Conservation (phyloP, 176 grass and related monocot genomes). For the Secale cereale region DNA sequence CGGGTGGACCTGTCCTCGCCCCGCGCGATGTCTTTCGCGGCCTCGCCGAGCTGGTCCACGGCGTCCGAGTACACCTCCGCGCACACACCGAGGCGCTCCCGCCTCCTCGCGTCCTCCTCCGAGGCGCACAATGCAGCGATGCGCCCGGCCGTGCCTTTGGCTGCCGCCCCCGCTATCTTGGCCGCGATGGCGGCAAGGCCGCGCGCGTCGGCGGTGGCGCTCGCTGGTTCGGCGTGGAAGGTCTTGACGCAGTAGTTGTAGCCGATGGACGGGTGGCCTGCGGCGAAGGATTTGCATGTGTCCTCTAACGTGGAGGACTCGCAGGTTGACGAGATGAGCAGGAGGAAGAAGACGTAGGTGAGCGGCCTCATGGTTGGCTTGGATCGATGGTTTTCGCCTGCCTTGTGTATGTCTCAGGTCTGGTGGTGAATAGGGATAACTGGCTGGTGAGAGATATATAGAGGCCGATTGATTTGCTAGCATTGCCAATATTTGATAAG, state of each 20-base stretch:
- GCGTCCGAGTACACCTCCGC: conserved; percentile 52
- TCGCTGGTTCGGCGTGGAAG: conserved; percentile 38
- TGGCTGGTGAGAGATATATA: too few species aligned
- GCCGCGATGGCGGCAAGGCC: conserved; percentile 49
- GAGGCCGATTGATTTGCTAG: too few species aligned
- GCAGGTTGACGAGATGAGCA: neutral
- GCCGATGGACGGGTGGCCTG: conserved; percentile 25
- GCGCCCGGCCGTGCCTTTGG: conserved; percentile 37
- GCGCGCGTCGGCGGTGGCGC: conserved; percentile 16
- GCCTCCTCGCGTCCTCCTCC: conserved; percentile 32
- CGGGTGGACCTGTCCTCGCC: neutral
- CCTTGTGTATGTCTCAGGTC: neutral
- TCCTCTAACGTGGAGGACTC: conserved; percentile 31
- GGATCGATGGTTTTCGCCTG: neutral
- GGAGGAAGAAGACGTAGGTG: neutral
- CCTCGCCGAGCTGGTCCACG: conserved; percentile 49
- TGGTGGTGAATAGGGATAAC: neutral
- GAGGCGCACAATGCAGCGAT: conserved; percentile 30
- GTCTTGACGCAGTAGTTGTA: conserved; percentile 54
- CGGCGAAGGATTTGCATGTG: conserved; percentile 47
- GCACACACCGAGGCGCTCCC: conserved; percentile 38
- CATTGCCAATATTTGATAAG: too few species aligned
- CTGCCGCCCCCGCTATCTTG: conserved; percentile 33
- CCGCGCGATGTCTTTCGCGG: conserved; percentile 25
- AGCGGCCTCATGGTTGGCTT: conserved; percentile 17